phyloP scores from a whole-genome alignment of 805 yeast genomes.

The Ogataea chonburiensis region DNA sequence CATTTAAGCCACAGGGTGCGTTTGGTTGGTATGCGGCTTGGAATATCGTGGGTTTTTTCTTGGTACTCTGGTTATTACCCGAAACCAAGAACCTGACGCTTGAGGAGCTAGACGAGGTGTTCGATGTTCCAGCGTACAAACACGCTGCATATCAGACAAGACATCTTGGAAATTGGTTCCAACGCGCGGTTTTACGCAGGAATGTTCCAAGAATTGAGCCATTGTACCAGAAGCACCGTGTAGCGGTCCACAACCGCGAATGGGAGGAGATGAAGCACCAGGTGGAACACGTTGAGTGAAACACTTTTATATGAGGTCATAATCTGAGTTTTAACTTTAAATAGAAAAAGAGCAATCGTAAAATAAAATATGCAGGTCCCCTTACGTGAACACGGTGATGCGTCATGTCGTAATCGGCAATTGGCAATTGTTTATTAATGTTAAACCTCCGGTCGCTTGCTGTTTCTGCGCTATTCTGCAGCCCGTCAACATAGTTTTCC shows the following conservation, averaged over 20 bases:
- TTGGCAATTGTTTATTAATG: slow-evolving; percentile 1
- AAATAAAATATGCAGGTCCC: slow-evolving; percentile 4
- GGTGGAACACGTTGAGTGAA: slow-evolving; percentile 46
- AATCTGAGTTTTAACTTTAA: too few relatives aligned
- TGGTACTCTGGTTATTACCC: slow-evolving; percentile 70
- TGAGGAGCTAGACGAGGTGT: slow-evolving; percentile 76
- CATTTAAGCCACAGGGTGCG: slow-evolving; percentile 79
- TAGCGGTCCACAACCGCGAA: slow-evolving; percentile 58
- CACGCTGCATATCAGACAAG: slow-evolving; percentile 52
- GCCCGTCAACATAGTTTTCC: slow-evolving; percentile 2
- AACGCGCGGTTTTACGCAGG: slow-evolving; percentile 48
- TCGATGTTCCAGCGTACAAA: slow-evolving; percentile 53
- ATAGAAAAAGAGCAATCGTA: slow-evolving; percentile 10
- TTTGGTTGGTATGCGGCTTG: slow-evolving; percentile 88
- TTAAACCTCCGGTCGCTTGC: slow-evolving; percentile 1
- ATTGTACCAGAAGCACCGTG: slow-evolving; percentile 53
- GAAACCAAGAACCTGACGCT: slow-evolving; percentile 71
- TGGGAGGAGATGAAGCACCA: slow-evolving; percentile 62
- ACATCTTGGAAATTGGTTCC: slow-evolving; percentile 42
- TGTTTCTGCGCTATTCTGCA: slow-evolving; percentile 7
- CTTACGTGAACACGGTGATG: slow-evolving; percentile 4
- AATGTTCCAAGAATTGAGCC: slow-evolving; percentile 51
- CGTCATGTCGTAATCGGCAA: slow-evolving; percentile 1
- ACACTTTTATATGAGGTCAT: slow-evolving; percentile 1
- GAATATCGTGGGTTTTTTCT: slow-evolving; percentile 68